Conservation (phyloP, 345 rosid genomes). For the Alliaria petiolata region DNA sequence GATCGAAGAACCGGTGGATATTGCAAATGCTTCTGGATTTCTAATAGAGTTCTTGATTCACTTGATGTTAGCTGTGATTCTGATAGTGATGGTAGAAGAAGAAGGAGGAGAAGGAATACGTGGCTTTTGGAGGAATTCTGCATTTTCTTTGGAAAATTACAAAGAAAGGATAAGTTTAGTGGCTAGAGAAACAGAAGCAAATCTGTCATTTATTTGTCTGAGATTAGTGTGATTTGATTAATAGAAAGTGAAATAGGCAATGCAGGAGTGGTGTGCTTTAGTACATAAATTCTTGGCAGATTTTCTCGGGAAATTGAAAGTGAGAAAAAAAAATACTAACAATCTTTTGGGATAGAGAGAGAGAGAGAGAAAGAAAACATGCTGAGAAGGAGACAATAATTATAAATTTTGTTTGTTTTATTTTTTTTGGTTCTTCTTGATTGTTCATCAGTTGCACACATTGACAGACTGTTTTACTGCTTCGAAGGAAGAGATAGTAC, state of each 20-base stretch:
- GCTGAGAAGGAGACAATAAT: conserved; percentile 18
- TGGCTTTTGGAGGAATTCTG: conserved; percentile 6
- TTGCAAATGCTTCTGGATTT: conserved; percentile 66
- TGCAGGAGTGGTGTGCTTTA: conserved; percentile 10
- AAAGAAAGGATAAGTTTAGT: neutral
- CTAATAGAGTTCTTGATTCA: conserved; percentile 56
- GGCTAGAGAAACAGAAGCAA: neutral
- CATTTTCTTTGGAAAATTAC: conserved; percentile 14
- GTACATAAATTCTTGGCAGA: conserved; percentile 27
- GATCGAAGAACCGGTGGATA: conserved; percentile 61
- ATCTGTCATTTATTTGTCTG: neutral
- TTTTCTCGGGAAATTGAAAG: conserved; percentile 18
- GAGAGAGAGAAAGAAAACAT: neutral
- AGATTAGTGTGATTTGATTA: neutral
- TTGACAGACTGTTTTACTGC: conserved; percentile 31
- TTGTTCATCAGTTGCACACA: conserved; percentile 8
- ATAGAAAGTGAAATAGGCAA: neutral
- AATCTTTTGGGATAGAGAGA: no score
- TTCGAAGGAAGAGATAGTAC: conserved; percentile 11
- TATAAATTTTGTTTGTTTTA: no score
- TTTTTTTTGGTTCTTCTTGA: neutral
- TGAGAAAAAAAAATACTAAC: no score
- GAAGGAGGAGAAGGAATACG: neutral
- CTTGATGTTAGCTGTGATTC: conserved; percentile 46
- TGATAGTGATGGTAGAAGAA: conserved; percentile 40